These are phyloP conservation scores for Xylariaceae sp. DNA, from an alignment of 2,329 filamentous ascomycete genomes.

Conservation along the genomic window DNA sequence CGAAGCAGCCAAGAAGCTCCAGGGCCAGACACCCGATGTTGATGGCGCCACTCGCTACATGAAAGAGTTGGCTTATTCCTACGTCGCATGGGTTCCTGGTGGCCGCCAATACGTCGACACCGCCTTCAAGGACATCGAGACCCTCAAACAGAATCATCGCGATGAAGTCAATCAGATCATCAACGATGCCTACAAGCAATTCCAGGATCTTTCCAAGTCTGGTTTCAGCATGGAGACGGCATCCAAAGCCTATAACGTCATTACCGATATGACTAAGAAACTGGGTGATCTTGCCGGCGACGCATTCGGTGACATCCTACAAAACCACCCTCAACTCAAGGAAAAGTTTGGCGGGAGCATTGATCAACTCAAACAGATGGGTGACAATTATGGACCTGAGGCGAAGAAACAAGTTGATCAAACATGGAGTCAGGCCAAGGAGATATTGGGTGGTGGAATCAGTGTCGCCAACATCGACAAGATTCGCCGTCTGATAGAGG, in stretches of 20 bases:
- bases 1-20: slow-evolving; percentile 55
- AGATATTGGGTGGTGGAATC: slow-evolving; percentile 60
- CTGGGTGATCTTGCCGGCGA: slow-evolving; percentile 60
- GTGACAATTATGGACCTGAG: slow-evolving; percentile 67
- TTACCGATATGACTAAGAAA: slow-evolving; percentile 58
- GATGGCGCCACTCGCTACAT: slow-evolving; percentile 65
- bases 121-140: slow-evolving; percentile 68
- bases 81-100: slow-evolving; percentile 69
- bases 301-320: slow-evolving; percentile 59
- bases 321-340: slow-evolving; percentile 71
- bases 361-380: slow-evolving; percentile 65
- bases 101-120: slow-evolving; percentile 64
- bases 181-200: slow-evolving; percentile 61
- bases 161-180: slow-evolving; percentile 68
- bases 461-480: slow-evolving; percentile 50
- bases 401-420: slow-evolving; percentile 72
- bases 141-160: slow-evolving; percentile 61
- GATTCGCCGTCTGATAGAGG: slow-evolving; percentile 60
- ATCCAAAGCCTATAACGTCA: slow-evolving; percentile 55
- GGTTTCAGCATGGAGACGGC: slow-evolving; percentile 62
- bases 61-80: slow-evolving; percentile 62
- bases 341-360: slow-evolving; percentile 66
- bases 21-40: slow-evolving; percentile 59
- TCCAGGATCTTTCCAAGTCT: slow-evolving; percentile 57
- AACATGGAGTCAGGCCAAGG: slow-evolving; percentile 63